Percentiles rank a stretch among this genome's conserved stretches.
phyloP scores from a whole-genome alignment of 176 grass and related monocot species.

The Avena eriantha region DNA sequence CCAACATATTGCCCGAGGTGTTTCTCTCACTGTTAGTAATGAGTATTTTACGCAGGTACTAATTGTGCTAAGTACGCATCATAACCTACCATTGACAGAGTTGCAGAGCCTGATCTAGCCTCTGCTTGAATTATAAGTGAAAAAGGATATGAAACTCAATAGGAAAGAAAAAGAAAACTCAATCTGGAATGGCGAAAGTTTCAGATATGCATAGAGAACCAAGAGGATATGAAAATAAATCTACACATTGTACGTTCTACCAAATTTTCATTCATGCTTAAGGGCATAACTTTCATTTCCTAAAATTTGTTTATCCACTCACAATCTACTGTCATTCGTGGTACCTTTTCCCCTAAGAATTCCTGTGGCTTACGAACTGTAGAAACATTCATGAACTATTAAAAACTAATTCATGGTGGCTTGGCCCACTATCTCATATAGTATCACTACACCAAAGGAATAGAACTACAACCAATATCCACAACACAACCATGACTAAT shows the following conservation, averaged over 20 bases:
- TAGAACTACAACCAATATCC: not conserved
- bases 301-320: too few relatives aligned
- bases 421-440: not conserved
- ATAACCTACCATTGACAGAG: conserved; percentile 89
- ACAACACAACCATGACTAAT: not conserved
- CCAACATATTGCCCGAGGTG: conserved; percentile 41
- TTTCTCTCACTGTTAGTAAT: conserved; percentile 23
- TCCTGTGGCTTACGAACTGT: not conserved
- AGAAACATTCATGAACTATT: not conserved
- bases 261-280: too few relatives aligned
- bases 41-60: not conserved
- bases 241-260: not conserved
- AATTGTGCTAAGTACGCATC: conserved; percentile 29
- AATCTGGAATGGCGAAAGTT: not conserved
- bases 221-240: not conserved
- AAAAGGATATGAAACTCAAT: conserved; percentile 27
- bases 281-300: too few relatives aligned
- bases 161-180: not conserved
- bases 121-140: conserved; percentile 70
- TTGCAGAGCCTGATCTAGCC: conserved; percentile 94
- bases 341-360: not conserved
- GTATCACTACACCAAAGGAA: not conserved
- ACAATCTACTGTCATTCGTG: not conserved
- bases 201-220: not conserved
- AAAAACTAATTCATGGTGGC: not conserved